Evolutionary conservation across 1,139 yeast genomes (phyloP).

Genomic region (Diutina ranongensis): DNA sequence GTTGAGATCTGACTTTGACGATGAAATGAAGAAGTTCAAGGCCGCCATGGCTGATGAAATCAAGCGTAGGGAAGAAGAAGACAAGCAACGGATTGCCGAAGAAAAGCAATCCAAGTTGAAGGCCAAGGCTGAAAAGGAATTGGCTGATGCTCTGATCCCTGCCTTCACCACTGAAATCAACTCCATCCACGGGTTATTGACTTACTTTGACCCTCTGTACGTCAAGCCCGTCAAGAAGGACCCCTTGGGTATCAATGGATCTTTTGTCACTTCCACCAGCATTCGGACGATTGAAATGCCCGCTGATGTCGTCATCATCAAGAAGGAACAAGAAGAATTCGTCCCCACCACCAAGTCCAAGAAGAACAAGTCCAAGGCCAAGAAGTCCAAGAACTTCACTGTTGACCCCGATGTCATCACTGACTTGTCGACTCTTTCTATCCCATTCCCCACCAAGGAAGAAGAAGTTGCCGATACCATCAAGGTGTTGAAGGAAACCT

Average conservation of each 20-base stretch:
- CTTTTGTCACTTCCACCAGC: slow-evolving; percentile 13
- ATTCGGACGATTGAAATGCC: slow-evolving; percentile 50
- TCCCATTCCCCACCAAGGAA: slow-evolving; percentile 68
- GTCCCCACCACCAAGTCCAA: slow-evolving; percentile 41
- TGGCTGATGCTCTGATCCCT: slow-evolving; percentile 65
- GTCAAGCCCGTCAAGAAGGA: slow-evolving; percentile 40
- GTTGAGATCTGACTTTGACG: slow-evolving; percentile 58
- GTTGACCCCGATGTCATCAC: slow-evolving; percentile 77
- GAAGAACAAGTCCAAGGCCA: slow-evolving; percentile 31
- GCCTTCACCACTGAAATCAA: slow-evolving; percentile 73
- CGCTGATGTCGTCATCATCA: slow-evolving; percentile 51
- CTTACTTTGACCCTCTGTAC: slow-evolving; percentile 69
- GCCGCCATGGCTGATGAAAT: slow-evolving; percentile 58
- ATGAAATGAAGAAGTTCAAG: slow-evolving; percentile 60
- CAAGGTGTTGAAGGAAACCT: slow-evolving; percentile 62
- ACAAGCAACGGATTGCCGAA: slow-evolving; percentile 40
- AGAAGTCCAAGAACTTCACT: slow-evolving; percentile 39
- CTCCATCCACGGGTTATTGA: slow-evolving; percentile 60
- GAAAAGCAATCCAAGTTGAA: slow-evolving; percentile 53
- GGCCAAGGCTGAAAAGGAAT: slow-evolving; percentile 54
- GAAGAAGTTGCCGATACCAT: slow-evolving; percentile 64
- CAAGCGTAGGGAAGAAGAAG: slow-evolving; percentile 61
- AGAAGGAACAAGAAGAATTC: slow-evolving; percentile 50
- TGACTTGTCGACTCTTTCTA: slow-evolving; percentile 63
- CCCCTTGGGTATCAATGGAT: not conserved